Percentiles rank a stretch among this genome's conserved stretches.
Evolutionary conservation across 768 basidiomycete species (phyloP).

Genomic region (Mycena crocata): DNA sequence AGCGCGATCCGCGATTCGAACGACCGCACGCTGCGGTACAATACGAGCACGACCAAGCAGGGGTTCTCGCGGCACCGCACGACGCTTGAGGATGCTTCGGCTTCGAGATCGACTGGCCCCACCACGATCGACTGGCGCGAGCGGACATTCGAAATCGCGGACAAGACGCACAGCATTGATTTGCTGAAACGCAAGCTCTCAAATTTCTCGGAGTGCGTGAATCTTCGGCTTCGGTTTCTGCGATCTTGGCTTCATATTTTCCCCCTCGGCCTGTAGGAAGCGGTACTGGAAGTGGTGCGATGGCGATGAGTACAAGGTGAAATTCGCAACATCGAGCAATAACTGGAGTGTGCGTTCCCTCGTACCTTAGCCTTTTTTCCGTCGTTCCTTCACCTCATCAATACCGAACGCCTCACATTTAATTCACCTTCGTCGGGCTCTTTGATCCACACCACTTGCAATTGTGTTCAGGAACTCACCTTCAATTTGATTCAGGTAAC

Average conservation of each 20-base stretch:
- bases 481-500: not conserved
- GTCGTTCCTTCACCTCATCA: not conserved
- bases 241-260: not conserved
- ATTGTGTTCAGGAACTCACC: too few relatives aligned
- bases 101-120: not conserved
- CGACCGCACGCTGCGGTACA: not conserved
- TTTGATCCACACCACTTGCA: too few relatives aligned
- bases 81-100: not conserved
- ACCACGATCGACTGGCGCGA: slow-evolving; percentile 17
- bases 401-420: too few relatives aligned
- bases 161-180: not conserved
- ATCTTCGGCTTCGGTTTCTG: too few relatives aligned
- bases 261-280: slow-evolving; percentile 1
- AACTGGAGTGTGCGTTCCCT: slow-evolving; percentile 13
- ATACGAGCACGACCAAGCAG: slow-evolving; percentile 1
- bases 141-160: slow-evolving; percentile 8
- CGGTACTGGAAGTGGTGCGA: slow-evolving; percentile 18
- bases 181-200: slow-evolving; percentile 11
- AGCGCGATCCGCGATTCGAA: not conserved
- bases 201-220: slow-evolving; percentile 17
- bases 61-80: slow-evolving; percentile 2
- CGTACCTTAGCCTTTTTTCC: not conserved
- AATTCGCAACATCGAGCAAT: not conserved
- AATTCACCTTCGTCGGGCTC: too few relatives aligned
- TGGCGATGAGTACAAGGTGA: slow-evolving; percentile 19